Base-by-base conservation (phyloP, 176 grass and related monocot genomes). In the Melocanna baccifera region DNA sequence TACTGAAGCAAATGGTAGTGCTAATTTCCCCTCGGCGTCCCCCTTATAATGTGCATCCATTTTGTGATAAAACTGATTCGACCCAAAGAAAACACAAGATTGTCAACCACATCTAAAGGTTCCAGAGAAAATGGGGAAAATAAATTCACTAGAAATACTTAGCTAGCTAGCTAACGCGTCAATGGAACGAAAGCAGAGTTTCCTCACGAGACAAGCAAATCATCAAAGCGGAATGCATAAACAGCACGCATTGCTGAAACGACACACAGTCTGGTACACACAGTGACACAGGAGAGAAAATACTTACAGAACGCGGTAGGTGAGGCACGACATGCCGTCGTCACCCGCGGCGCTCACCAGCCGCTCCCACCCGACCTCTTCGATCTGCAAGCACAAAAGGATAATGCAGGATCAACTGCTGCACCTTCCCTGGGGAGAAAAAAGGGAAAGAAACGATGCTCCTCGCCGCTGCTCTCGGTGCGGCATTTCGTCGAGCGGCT, bases 341-440 rank as follows among this genome's bases (percentile, higher is more conserved):
- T 47, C 12, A 14, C 86, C 86, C 4, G 41, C 34, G 39, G 85
- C 73, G 29, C 79, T 87, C 71, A 85, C 65, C 25, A 94, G 81
- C 62, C 37, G 84, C 29, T 91, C 87, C 92, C 92, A 94, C n/a
- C 87, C 89, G 11, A 94, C 75, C 81, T 94, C 92, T 80, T 94
- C 92, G 12, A 94, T 91, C 92, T 94, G 62, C 65, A 73, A 13
- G 41, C 13, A 52, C 9, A 0, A 59, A 59, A 51, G 19, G 46
- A 3, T n/a, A 75, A 62, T 1, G 22, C 9, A 4, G 9, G 16
- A 53, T 69, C 75, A 74, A 0, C 66, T 18, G 26, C 5, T 5
- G 12, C 28, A 4, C 7, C 10, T 6, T 57, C 16, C 2, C 39
- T 14, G 65, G 42, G 18, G 6, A 28, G 6, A 28, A 56, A n/a